phyloP scores from a whole-genome alignment of 2,329 filamentous ascomycete species.

The Sclerotinia minor region DNA sequence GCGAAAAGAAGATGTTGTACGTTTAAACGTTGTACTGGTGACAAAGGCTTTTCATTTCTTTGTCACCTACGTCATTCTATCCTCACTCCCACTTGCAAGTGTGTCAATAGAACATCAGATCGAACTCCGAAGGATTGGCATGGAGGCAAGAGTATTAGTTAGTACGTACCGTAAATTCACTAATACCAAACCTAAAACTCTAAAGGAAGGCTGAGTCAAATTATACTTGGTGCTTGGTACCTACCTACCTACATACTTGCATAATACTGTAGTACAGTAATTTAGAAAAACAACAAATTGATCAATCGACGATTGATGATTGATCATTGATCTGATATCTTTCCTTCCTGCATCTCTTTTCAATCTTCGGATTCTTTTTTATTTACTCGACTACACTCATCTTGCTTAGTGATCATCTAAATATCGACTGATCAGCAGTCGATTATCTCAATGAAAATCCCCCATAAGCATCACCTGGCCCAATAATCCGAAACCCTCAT shows the following conservation, averaged over 20 bases:
- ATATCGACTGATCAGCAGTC: background rate
- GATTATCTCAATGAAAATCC: background rate
- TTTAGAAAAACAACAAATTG: no score
- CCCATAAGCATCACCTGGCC: background rate
- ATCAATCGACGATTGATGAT: no score
- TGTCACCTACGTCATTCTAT: background rate
- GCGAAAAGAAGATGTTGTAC: background rate
- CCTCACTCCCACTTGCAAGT: background rate
- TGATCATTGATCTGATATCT: background rate
- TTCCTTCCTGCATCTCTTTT: background rate
- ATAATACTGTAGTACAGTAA: no score
- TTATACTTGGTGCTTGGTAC: no score
- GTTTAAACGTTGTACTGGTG: background rate
- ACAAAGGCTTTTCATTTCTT: background rate
- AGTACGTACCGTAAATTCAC: no score
- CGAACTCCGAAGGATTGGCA: no score
- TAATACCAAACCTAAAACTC: no score
- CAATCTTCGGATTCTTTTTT: background rate
- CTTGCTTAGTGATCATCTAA: background rate
- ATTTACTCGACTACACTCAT: background rate
- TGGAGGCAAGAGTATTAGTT: no score
- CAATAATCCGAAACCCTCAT: background rate
- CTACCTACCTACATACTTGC: no score
- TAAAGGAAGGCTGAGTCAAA: background rate
- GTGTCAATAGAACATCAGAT: no score